Base-by-base conservation (phyloP, 2,329 filamentous ascomycete species). In the Canariomyces notabilis region DNA sequence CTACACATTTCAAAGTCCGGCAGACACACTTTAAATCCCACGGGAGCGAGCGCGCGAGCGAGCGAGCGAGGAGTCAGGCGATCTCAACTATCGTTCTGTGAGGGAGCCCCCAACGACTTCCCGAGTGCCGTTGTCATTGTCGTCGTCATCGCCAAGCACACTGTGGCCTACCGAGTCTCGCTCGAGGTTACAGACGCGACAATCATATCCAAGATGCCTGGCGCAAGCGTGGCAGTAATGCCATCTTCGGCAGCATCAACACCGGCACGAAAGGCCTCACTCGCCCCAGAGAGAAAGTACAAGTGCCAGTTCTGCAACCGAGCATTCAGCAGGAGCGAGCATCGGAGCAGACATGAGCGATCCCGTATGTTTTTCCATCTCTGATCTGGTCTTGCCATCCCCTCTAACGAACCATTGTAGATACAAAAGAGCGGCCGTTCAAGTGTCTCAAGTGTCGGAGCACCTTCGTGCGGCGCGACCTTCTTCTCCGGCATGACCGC, bases 241-340 rank as follows among this genome's bases (percentile, higher is more conserved):
- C 71, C 82, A 59, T 73, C 85, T 63, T 69, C 80, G 59, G 77
- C 80, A 63, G 73, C 80, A 63, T 80, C 88, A 64, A 79, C 83
- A 63, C 78, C 85, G 65, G 79, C 80, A 62, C 82, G 87, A 69
- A 95, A 94, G 72, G 70, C 84, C 57, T 76, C 85, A 52, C 72
- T 83, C 59, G 84, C 82, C 59, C 89, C 90, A 46, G 93, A 97
- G 75, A 91, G 94, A 76, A 95, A 96, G 72, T 98, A 98, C 82
- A 96, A 97, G 70, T 98, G 93, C 74, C 89, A 95, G 76, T 97
- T 95, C 71, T 97, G 93, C 75, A 90, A 90, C 72, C 81, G 93
- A 69, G 93, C 93, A 55, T 98, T 98, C 69, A 96, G 90, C 73
- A 80, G 93, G 68, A 95, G 89, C 68, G 93, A 98, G 71, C 93